These are phyloP conservation scores for Penicillium cinerascens DNA, from an alignment of 495 filamentous ascomycete species.

Conservation along the genomic window DNA sequence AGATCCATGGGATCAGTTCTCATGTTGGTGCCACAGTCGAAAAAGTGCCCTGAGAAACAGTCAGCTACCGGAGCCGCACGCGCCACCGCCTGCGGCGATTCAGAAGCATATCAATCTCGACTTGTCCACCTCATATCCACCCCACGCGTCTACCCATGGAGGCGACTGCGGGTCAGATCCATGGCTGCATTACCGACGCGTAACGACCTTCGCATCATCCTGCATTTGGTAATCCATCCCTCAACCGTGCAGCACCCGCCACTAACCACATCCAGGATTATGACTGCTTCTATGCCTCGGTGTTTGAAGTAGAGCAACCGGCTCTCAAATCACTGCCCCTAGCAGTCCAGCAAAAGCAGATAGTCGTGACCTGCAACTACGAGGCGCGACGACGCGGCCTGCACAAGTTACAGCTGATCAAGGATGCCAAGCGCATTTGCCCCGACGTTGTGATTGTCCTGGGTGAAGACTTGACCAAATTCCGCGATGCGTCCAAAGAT, in stretches of 20 bases:
- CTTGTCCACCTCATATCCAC: background rate
- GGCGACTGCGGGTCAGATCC: conserved; percentile 13
- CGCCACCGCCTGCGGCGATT: background rate
- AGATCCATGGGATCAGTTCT: too few species aligned
- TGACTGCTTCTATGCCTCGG: conserved; percentile 92
- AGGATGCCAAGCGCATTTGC: conserved; percentile 73
- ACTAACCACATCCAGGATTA: conserved; percentile 58
- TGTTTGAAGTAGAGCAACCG: conserved; percentile 78
- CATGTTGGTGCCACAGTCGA: background rate
- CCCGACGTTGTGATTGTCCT: conserved; percentile 82
- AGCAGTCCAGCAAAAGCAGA: conserved; percentile 80
- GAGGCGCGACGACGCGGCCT: conserved; percentile 74
- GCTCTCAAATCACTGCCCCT: conserved; percentile 67
- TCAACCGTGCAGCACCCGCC: background rate
- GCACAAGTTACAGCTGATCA: conserved; percentile 77
- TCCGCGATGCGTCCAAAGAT: conserved; percentile 79
- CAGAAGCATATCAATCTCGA: background rate
- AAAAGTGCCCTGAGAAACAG: background rate
- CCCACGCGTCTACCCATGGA: conserved; percentile 10
- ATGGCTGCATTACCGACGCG: conserved; percentile 47
- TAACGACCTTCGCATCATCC: conserved; percentile 65
- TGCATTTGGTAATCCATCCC: conserved; percentile 68
- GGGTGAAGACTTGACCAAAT: conserved; percentile 82
- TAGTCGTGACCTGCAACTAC: conserved; percentile 94
- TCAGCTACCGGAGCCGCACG: background rate